These are phyloP conservation scores for Globisporangium rhizosaccharum DNA, from an alignment of 352 stramenopile species.

Conservation along the genomic window DNA sequence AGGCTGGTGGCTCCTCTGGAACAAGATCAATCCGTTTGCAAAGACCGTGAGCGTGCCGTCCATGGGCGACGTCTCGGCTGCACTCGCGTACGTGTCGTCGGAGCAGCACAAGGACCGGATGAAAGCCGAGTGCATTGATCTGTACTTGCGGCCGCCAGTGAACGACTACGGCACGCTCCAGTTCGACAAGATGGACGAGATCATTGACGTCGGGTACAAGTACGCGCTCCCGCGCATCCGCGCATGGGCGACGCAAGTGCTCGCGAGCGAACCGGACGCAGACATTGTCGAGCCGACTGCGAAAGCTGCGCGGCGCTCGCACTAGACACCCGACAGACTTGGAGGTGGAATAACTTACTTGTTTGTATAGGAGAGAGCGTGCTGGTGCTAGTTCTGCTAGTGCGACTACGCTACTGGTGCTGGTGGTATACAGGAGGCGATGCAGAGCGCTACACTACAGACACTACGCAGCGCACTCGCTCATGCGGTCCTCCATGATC, in stretches of 20 bases:
- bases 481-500: constrained; percentile 38
- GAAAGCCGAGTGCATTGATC: constrained; percentile 78
- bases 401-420: too few relatives aligned
- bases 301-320: neutral
- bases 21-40: constrained; percentile 88
- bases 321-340: neutral
- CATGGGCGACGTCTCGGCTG: constrained; percentile 89
- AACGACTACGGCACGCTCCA: constrained; percentile 88
- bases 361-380: neutral
- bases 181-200: constrained; percentile 91
- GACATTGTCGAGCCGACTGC: constrained; percentile 36
- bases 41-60: constrained; percentile 86
- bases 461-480: neutral
- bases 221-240: constrained; percentile 71
- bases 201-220: constrained; percentile 82
- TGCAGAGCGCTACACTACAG: neutral
- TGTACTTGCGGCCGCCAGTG: constrained; percentile 88
- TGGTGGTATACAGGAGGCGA: too few relatives aligned
- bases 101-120: constrained; percentile 87
- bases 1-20: constrained; percentile 90
- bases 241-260: constrained; percentile 47
- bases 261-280: constrained; percentile 51
- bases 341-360: constrained; percentile 11
- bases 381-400: too few relatives aligned
- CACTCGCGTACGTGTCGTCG: constrained; percentile 85